Conservation (phyloP, 768 basidiomycete genomes). For the Russula virescens region DNA sequence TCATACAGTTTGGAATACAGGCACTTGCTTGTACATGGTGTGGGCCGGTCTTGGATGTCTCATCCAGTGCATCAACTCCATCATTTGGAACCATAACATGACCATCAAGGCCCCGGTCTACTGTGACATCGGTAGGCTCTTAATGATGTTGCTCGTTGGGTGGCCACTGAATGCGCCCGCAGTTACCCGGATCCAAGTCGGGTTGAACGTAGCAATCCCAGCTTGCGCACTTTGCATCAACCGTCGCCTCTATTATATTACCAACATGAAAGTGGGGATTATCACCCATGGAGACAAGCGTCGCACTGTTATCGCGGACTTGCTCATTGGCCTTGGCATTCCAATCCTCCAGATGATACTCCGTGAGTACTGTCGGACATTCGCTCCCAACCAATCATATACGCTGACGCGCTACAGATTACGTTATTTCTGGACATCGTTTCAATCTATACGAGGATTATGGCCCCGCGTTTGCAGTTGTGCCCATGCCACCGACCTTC, state of each 20-base stretch:
- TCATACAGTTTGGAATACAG: slow-evolving; percentile 56
- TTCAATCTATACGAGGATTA: slow-evolving; percentile 41
- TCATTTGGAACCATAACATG: no score
- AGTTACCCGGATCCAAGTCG: no score
- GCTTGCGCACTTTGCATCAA: no score
- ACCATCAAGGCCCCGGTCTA: slow-evolving; percentile 42
- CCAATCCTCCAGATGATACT: slow-evolving; percentile 14
- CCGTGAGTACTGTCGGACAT: slow-evolving; percentile 8
- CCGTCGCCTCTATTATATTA: no score
- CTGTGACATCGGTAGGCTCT: slow-evolving; percentile 50
- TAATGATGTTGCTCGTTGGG: neutral
- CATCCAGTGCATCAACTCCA: slow-evolving; percentile 55
- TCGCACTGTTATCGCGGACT: slow-evolving; percentile 30
- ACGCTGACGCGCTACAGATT: no score
- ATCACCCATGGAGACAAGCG: slow-evolving; percentile 30
- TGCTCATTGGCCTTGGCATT: slow-evolving; percentile 30
- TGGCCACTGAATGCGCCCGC: no score
- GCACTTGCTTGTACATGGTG: slow-evolving; percentile 65
- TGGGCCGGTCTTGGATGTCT: slow-evolving; percentile 61
- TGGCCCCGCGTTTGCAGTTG: slow-evolving; percentile 39
- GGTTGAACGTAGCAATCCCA: no score
- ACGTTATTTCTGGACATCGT: no score
- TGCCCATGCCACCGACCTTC: slow-evolving; percentile 28
- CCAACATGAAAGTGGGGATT: no score
- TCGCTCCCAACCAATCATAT: neutral